Evolutionary conservation across 441 rosid species (phyloP), one percentile per base, ranked within the genome.

Genomic region (Arabidopsis lyrata): DNA sequence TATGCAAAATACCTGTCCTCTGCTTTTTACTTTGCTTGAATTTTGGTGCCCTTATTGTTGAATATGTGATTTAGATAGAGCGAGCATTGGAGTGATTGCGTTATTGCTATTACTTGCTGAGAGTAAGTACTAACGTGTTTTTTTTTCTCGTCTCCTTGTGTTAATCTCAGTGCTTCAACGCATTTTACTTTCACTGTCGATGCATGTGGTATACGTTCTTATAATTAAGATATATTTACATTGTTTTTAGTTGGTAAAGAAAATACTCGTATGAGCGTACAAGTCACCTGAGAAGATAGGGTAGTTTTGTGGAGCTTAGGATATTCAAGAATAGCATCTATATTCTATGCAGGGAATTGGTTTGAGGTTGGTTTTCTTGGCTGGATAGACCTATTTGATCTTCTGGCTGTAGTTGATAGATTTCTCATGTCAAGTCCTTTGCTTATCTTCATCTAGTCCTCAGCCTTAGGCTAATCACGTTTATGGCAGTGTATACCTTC

Each of bases 281-380:
- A 59, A 66, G 38, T 50, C 63, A 24, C 74, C n/a, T 75, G 50
- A 68, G 50, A 52, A 44, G 49, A 42, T 41, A n/a, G 14, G 1
- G 13, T 74, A 36, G 50, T 24, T 72, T 44, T 12, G 52, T 57
- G 13, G 36, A 57, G 35, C 27, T 48, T 58, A 27, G 35, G 45
- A 29, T 58, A 12, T 66, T 66, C 35, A 31, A 29, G 61, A 48
- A 49, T 65, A 54, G 55, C 38, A 18, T 63, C 14, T 54, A 18
- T 18, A 0, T 18, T 18, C 20, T 18, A 54, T 44, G 64, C 36
- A 52, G 24, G 61, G 12, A 13, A 9, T 63, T 15, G 22, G 69
- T 53, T 42, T 63, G 63, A 34, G 35, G 24, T 41, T 63, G 47
- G 22, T 20, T 56, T 34, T 22, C 3, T 24, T 15, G 71, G 39